Evolutionary conservation across 1,284 basidiomycete genomes (phyloP).

Genomic region (Wallemia hederae): DNA sequence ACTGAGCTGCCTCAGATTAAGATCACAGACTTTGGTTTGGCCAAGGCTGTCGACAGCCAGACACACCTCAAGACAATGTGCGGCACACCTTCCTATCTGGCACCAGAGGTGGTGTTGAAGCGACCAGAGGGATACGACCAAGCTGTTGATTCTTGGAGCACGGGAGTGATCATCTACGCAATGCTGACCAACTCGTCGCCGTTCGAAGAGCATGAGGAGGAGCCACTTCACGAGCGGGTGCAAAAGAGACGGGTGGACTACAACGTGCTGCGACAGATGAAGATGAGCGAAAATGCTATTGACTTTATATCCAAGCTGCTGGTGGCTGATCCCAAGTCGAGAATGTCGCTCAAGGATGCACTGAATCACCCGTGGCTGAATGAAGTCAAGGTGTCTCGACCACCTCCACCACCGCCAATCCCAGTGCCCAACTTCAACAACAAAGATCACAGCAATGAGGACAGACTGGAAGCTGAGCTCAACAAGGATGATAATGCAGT

Average conservation of each 20-base stretch:
- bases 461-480: background rate
- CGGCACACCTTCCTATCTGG: slow-evolving; percentile 54
- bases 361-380: slow-evolving; percentile 35
- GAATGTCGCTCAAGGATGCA: slow-evolving; percentile 30
- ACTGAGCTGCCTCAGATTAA: slow-evolving; percentile 33
- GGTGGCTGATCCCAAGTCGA: slow-evolving; percentile 22
- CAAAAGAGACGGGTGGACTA: slow-evolving; percentile 7
- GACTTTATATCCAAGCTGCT: slow-evolving; percentile 25
- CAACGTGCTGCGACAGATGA: slow-evolving; percentile 1
- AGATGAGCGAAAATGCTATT: slow-evolving; percentile 11
- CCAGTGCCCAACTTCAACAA: background rate
- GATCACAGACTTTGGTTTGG: slow-evolving; percentile 76
- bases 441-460: background rate
- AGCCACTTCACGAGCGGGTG: slow-evolving; percentile 18
- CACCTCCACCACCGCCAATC: background rate
- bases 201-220: slow-evolving; percentile 30
- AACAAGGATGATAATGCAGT: background rate
- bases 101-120: slow-evolving; percentile 61
- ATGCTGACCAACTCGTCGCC: slow-evolving; percentile 31
- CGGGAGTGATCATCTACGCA: slow-evolving; percentile 27
- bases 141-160: slow-evolving; percentile 71
- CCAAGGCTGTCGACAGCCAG: slow-evolving; percentile 34
- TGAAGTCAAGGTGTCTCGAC: background rate
- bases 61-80: slow-evolving; percentile 39
- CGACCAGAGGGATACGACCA: slow-evolving; percentile 40